These are phyloP conservation scores for Alternaria rosae DNA, from an alignment of 2,329 filamentous ascomycete species.

Conservation along the genomic window DNA sequence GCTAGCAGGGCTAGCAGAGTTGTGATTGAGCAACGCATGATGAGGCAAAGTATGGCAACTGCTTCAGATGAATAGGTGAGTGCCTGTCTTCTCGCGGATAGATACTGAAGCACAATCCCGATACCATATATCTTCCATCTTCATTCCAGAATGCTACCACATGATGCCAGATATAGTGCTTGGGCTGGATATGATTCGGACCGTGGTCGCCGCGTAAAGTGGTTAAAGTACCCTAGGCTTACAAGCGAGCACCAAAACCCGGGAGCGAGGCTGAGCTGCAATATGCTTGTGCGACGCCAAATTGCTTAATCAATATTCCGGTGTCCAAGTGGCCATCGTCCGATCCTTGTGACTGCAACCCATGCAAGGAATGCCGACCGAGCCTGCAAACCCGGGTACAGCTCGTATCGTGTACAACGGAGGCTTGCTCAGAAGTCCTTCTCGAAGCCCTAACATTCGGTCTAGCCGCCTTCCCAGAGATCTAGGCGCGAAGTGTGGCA, in stretches of 20 bases:
- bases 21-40: slow-evolving; percentile 33
- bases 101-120: neutral
- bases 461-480: neutral
- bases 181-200: slow-evolving; percentile 33
- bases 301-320: slow-evolving; percentile 12
- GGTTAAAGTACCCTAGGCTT: slow-evolving; percentile 23
- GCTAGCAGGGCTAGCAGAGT: slow-evolving; percentile 32
- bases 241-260: slow-evolving; percentile 13
- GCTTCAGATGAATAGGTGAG: neutral
- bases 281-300: slow-evolving; percentile 18
- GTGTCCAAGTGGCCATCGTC: neutral
- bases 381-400: slow-evolving; percentile 6
- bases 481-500: neutral
- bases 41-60: neutral
- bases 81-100: neutral
- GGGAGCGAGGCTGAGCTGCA: slow-evolving; percentile 8
- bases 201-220: slow-evolving; percentile 37
- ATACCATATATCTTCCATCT: slow-evolving; percentile 11
- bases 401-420: neutral
- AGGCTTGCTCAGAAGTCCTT: neutral
- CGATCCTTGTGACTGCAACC: neutral
- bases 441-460: neutral
- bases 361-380: slow-evolving; percentile 2
- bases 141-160: slow-evolving; percentile 19
- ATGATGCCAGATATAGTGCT: slow-evolving; percentile 27